Percentiles rank a stretch among this genome's conserved stretches.
Conservation (phyloP, 768 basidiomycete genomes). For the Boletus fagicola region DNA sequence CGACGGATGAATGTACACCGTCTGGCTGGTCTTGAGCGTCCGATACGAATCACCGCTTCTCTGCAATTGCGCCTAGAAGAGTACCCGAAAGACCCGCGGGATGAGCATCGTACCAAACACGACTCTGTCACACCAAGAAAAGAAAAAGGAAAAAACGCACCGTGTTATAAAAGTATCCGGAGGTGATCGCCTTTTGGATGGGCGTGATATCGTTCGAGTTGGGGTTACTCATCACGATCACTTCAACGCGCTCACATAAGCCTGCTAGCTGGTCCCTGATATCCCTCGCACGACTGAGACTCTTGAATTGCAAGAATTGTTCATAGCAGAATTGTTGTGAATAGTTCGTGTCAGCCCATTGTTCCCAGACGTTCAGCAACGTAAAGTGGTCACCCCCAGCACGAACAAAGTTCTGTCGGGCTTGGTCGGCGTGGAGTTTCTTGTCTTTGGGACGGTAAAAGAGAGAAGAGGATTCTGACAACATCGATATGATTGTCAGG, state of each 20-base stretch:
- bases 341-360: constrained; percentile 98
- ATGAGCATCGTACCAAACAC: not conserved
- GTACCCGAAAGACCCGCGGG: not conserved
- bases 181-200: constrained; percentile 91
- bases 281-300: constrained; percentile 89
- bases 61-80: constrained; percentile 76
- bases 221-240: constrained; percentile 81
- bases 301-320: constrained; percentile 94
- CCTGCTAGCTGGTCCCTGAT: constrained; percentile 95
- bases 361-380: constrained; percentile 95
- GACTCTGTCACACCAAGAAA: not conserved
- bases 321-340: constrained; percentile 97
- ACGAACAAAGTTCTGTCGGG: constrained; percentile 94
- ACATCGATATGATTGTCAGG: constrained; percentile 95
- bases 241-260: constrained; percentile 95
- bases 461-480: constrained; percentile 91
- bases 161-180: constrained; percentile 96
- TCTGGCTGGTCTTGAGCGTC: constrained; percentile 93
- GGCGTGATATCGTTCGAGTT: constrained; percentile 92
- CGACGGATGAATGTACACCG: constrained; percentile 95
- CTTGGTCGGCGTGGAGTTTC: constrained; percentile 95
- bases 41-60: constrained; percentile 97
- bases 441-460: constrained; percentile 99
- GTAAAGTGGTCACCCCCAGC: constrained; percentile 98
- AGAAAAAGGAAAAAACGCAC: constrained; percentile 44